Conservation (phyloP, 352 stramenopile species). For the Thraustochytrium sp. region DNA sequence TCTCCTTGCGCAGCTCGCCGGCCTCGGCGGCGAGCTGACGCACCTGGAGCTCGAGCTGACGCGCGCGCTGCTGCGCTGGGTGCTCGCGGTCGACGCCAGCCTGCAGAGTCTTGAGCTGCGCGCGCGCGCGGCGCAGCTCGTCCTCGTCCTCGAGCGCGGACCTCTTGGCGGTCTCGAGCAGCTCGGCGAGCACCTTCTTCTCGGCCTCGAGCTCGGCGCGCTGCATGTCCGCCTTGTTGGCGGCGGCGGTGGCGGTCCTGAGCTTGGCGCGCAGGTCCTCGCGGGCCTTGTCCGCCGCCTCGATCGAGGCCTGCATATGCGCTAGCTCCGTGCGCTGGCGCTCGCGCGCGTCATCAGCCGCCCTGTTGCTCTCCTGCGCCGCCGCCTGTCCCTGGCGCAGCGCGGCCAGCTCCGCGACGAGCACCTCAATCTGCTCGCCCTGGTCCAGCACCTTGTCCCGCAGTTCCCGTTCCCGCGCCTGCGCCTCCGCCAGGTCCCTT, state of each 20-base stretch:
- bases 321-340: background rate
- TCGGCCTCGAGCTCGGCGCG: background rate
- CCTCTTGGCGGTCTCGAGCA: background rate
- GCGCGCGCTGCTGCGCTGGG: background rate
- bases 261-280: background rate
- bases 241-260: background rate
- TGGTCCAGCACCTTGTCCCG: slow-evolving; percentile 30
- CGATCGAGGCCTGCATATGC: background rate
- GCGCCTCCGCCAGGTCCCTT: background rate
- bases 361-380: background rate
- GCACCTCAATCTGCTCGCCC: slow-evolving; percentile 27
- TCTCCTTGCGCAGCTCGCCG: background rate
- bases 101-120: background rate
- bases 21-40: background rate
- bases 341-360: background rate
- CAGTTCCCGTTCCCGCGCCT: background rate
- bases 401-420: slow-evolving; percentile 7
- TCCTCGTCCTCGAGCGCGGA: background rate
- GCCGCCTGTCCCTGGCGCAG: background rate
- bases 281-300: background rate
- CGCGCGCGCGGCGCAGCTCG: background rate
- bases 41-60: slow-evolving; percentile 24
- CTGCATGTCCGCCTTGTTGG: background rate
- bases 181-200: background rate
- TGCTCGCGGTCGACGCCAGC: background rate